These are phyloP conservation scores for Amanita fuliginea DNA, from an alignment of 768 basidiomycete species.

Conservation along the genomic window DNA sequence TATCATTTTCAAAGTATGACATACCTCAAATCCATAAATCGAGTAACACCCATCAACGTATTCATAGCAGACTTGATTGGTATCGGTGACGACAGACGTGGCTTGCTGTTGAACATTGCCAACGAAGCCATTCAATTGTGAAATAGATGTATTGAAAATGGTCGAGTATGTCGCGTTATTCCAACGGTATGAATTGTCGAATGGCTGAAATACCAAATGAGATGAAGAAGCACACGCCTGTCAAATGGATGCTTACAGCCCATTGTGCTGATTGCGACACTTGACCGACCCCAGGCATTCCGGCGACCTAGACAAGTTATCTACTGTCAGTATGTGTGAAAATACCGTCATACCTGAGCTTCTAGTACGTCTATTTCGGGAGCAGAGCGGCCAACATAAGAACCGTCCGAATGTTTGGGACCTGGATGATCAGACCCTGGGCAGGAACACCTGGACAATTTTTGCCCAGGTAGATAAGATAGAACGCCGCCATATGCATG, in stretches of 20 bases:
- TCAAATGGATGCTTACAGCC: conserved; percentile 35
- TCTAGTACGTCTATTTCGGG: conserved; percentile 88
- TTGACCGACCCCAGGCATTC: conserved; percentile 42
- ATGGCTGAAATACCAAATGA: conserved; percentile 35
- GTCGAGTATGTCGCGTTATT: conserved; percentile 48
- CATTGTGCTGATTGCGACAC: conserved; percentile 79
- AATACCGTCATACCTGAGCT: conserved; percentile 37
- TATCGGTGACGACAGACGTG: conserved; percentile 58
- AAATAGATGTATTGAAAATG: conserved; percentile 41
- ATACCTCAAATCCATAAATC: conserved; percentile 65
- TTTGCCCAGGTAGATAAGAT: conserved; percentile 68
- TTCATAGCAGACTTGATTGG: conserved; percentile 63
- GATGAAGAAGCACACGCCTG: conserved; percentile 2
- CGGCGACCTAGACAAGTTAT: conserved; percentile 19
- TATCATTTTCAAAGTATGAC: conserved; percentile 9
- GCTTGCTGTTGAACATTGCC: conserved; percentile 71
- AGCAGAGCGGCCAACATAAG: conserved; percentile 66
- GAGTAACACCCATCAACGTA: conserved; percentile 44
- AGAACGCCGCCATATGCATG: conserved; percentile 26
- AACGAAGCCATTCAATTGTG: conserved; percentile 48
- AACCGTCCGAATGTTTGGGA: conserved; percentile 56
- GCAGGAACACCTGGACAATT: conserved; percentile 77
- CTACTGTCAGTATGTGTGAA: conserved; percentile 7
- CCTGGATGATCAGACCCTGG: conserved; percentile 71
- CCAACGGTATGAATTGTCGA: conserved; percentile 62